Conservation (phyloP, 768 basidiomycete genomes). For the Agaricus blazei region DNA sequence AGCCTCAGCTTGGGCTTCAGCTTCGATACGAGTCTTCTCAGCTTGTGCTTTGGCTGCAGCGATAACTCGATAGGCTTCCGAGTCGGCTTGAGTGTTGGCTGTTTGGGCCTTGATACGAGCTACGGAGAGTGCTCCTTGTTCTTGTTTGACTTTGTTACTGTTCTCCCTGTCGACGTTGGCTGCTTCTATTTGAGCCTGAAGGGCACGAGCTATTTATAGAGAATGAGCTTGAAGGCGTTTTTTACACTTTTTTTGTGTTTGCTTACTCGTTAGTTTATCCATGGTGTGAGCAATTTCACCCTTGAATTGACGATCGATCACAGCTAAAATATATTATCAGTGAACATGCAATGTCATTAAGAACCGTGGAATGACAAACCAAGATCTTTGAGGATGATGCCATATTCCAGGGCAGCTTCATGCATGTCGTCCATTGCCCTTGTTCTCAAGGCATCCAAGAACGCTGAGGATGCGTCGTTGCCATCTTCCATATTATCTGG, state of each 20-base stretch:
- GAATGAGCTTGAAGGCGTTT: neutral
- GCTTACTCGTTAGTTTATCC: slow-evolving; percentile 66
- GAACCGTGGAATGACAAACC: slow-evolving; percentile 31
- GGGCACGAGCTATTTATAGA: slow-evolving; percentile 48
- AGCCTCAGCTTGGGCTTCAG: slow-evolving; percentile 74
- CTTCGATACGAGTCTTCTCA: slow-evolving; percentile 64
- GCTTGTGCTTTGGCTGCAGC: slow-evolving; percentile 74
- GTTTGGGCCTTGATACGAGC: slow-evolving; percentile 71
- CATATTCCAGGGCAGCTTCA: slow-evolving; percentile 76
- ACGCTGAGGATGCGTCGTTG: slow-evolving; percentile 64
- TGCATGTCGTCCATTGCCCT: slow-evolving; percentile 88
- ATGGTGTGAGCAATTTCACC: slow-evolving; percentile 82
- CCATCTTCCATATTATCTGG: slow-evolving; percentile 73
- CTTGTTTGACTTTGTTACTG: slow-evolving; percentile 82
- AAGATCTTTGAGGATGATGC: slow-evolving; percentile 77
- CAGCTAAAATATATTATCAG: slow-evolving; percentile 38
- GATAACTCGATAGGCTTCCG: slow-evolving; percentile 70
- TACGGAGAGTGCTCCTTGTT: slow-evolving; percentile 74
- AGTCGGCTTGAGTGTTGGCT: slow-evolving; percentile 62
- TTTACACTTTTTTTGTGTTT: neutral
- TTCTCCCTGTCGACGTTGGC: slow-evolving; percentile 86
- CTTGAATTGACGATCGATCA: slow-evolving; percentile 86
- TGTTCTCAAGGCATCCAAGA: slow-evolving; percentile 76
- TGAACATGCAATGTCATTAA: neutral
- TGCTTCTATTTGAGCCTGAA: slow-evolving; percentile 86